Evolutionary conservation across 1,284 basidiomycete genomes (phyloP).

Genomic region (Baeospora myosura): DNA sequence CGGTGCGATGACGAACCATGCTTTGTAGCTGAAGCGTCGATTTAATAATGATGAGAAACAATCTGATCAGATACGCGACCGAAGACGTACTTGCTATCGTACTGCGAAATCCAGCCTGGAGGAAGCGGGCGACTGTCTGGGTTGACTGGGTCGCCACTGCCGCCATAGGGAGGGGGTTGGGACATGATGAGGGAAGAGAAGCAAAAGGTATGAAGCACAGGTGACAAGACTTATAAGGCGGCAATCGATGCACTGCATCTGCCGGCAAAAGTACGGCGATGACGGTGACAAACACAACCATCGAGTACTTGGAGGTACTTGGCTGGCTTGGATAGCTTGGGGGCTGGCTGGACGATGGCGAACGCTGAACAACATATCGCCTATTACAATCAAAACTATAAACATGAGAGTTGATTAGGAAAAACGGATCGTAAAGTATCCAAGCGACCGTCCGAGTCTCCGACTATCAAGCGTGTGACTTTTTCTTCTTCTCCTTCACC

Average conservation of each 20-base stretch:
- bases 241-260: background rate
- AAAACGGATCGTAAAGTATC: background rate
- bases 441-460: background rate
- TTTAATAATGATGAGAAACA: slow-evolving; percentile 12
- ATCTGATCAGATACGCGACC: slow-evolving; percentile 14
- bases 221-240: slow-evolving; percentile 7
- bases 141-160: slow-evolving; percentile 31
- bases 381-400: background rate
- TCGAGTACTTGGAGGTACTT: background rate
- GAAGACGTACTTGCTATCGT: slow-evolving; percentile 52
- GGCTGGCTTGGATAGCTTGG: background rate
- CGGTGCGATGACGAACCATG: slow-evolving; percentile 45
- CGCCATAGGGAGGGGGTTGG: slow-evolving; percentile 34
- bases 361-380: background rate
- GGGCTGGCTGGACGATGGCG: background rate
- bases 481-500: background rate
- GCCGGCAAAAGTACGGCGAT: background rate
- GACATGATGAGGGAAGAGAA: slow-evolving; percentile 29
- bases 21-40: slow-evolving; percentile 42
- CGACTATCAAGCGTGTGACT: background rate
- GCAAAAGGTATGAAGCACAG: slow-evolving; percentile 1
- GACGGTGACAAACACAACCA: background rate
- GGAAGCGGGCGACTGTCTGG: slow-evolving; percentile 60
- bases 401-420: background rate
- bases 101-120: slow-evolving; percentile 64